Conservation (phyloP, 331 rosid species). For the Acacia pycnantha region DNA sequence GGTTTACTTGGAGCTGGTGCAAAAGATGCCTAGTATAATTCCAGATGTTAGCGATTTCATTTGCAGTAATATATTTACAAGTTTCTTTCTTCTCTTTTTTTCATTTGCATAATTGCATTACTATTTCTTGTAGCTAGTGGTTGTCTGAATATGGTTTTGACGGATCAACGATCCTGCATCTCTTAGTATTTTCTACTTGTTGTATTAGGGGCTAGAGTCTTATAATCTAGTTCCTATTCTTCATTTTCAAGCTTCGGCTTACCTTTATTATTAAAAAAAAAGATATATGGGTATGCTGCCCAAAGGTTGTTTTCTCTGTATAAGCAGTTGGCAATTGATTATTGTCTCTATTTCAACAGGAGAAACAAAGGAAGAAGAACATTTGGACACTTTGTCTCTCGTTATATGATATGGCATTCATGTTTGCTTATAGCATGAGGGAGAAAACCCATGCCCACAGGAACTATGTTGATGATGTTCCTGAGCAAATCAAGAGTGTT, state of each 20-base stretch:
- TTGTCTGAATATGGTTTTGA: too few species aligned
- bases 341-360: conserved; percentile 42
- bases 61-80: conserved; percentile 50
- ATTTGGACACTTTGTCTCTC: conserved; percentile 67
- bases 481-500: conserved; percentile 78
- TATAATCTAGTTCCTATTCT: too few species aligned
- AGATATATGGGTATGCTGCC: background rate
- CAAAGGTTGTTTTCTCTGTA: background rate
- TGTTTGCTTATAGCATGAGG: conserved; percentile 99
- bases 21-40: conserved; percentile 66
- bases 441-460: conserved; percentile 98
- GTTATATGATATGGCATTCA: conserved; percentile 92
- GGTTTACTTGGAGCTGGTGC: conserved; percentile 91
- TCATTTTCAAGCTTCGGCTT: too few species aligned
- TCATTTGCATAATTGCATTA: background rate
- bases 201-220: too few species aligned
- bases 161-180: too few species aligned
- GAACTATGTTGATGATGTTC: conserved; percentile 82
- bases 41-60: conserved; percentile 98
- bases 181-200: too few species aligned
- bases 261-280: too few species aligned
- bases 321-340: conserved; percentile 12
- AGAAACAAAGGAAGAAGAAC: conserved; percentile 92
- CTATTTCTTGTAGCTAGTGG: too few species aligned
- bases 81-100: background rate